These are phyloP conservation scores for Aegilops umbellulata DNA, from an alignment of 176 grass and related monocot species.

Conservation along the genomic window DNA sequence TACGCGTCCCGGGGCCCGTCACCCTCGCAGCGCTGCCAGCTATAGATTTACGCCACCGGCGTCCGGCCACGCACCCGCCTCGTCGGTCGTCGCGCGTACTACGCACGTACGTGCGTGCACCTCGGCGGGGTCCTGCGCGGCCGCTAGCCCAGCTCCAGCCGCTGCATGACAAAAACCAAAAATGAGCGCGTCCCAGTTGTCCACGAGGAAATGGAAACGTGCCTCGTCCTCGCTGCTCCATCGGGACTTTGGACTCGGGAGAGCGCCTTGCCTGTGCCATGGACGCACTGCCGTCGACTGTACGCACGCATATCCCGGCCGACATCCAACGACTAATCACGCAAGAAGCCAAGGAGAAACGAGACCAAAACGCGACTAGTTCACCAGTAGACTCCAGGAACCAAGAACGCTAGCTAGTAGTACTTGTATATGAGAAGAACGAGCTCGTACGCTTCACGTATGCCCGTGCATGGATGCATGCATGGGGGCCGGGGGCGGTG, in stretches of 20 bases:
- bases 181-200: not conserved
- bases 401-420: not conserved
- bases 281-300: not conserved
- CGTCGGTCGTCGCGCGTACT: not conserved
- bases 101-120: not conserved
- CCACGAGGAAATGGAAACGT: not conserved
- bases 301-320: not conserved
- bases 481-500: not conserved
- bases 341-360: not conserved
- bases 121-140: not conserved
- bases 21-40: not conserved
- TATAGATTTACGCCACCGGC: not conserved
- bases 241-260: not conserved
- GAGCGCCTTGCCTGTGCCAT: not conserved
- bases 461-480: not conserved
- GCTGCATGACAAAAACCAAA: not conserved
- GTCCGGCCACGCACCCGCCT: not conserved
- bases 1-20: too few relatives aligned
- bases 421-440: too few relatives aligned
- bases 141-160: not conserved
- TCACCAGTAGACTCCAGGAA: not conserved
- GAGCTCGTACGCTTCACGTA: too few relatives aligned
- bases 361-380: not conserved
- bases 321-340: not conserved
- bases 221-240: not conserved